These are phyloP conservation scores for Jamesozyma gamospora DNA, from an alignment of 805 yeast genomes.

Conservation along the genomic window DNA sequence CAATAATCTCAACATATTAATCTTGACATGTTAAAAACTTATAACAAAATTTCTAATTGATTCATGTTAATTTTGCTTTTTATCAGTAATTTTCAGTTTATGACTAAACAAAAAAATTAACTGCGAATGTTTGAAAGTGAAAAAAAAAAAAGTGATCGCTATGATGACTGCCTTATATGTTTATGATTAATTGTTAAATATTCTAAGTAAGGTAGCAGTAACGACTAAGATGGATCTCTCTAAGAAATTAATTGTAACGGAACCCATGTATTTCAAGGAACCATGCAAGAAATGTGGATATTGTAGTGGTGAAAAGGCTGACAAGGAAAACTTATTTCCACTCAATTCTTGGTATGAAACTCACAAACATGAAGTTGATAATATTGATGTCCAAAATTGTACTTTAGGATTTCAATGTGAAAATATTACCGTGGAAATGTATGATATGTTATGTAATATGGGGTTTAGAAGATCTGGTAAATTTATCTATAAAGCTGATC, in stretches of 20 bases:
- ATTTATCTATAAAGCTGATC: conserved; percentile 57
- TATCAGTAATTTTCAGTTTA: no score
- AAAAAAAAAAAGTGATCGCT: no score
- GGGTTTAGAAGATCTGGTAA: conserved; percentile 78
- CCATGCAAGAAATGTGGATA: conserved; percentile 53
- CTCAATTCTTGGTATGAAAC: conserved; percentile 29
- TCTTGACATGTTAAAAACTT: no score
- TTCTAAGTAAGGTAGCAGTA: no score
- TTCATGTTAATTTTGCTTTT: no score
- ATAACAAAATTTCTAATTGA: no score
- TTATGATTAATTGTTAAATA: no score
- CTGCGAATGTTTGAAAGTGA: no score
- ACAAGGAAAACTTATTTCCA: conserved; percentile 31
- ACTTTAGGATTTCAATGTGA: conserved; percentile 35
- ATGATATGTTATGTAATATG: conserved; percentile 55
- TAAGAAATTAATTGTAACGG: conserved; percentile 31
- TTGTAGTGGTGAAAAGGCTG: conserved; percentile 45
- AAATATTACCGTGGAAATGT: conserved; percentile 40
- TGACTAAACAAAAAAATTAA: no score
- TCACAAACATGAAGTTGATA: conserved; percentile 4
- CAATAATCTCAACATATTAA: no score
- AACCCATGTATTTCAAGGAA: conserved; percentile 37
- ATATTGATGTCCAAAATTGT: conserved; percentile 14
- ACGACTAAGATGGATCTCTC: conserved; percentile 8
- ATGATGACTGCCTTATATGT: no score